Evolutionary conservation across 2,329 filamentous ascomycete genomes (phyloP).

Genomic region (Aureobasidium sp.): DNA sequence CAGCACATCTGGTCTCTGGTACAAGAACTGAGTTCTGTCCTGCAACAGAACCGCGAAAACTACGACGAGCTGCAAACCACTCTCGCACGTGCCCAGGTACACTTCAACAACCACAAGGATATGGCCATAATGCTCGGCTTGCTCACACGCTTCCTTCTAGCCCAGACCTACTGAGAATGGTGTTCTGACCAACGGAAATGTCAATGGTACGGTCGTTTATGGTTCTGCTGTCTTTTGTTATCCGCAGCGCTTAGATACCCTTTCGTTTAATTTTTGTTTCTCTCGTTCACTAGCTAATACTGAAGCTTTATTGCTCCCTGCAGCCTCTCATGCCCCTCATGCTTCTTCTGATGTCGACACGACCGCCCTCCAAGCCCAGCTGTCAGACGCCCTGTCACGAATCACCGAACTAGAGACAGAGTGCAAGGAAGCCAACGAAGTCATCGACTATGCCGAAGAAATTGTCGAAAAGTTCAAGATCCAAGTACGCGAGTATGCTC

Average conservation of each 20-base stretch:
- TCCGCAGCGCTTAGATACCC: slow-evolving; percentile 7
- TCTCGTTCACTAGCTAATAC: neutral
- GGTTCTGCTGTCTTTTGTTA: neutral
- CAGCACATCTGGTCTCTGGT: slow-evolving; percentile 32
- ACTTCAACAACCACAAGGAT: neutral
- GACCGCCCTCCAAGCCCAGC: slow-evolving; percentile 2
- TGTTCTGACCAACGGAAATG: slow-evolving; percentile 3
- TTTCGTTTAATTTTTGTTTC: neutral
- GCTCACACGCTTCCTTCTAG: slow-evolving; percentile 2
- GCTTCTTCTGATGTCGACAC: slow-evolving; percentile 2
- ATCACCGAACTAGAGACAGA: slow-evolving; percentile 25
- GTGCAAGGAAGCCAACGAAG: slow-evolving; percentile 17
- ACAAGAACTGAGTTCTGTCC: slow-evolving; percentile 28
- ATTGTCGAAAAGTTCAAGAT: slow-evolving; percentile 27
- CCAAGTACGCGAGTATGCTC: slow-evolving; percentile 21
- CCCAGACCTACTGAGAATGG: neutral
- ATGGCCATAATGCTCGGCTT: neutral
- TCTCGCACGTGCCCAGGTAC: slow-evolving; percentile 23
- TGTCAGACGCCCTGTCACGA: slow-evolving; percentile 15
- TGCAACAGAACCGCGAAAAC: slow-evolving; percentile 32
- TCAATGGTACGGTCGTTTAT: slow-evolving; percentile 9
- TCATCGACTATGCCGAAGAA: slow-evolving; percentile 25
- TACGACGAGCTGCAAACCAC: slow-evolving; percentile 28
- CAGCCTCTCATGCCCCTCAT: slow-evolving; percentile 1
- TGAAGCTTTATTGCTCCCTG: neutral